Conservation (phyloP, 805 yeast genomes). For the Metschnikowia noctiluminum region DNA sequence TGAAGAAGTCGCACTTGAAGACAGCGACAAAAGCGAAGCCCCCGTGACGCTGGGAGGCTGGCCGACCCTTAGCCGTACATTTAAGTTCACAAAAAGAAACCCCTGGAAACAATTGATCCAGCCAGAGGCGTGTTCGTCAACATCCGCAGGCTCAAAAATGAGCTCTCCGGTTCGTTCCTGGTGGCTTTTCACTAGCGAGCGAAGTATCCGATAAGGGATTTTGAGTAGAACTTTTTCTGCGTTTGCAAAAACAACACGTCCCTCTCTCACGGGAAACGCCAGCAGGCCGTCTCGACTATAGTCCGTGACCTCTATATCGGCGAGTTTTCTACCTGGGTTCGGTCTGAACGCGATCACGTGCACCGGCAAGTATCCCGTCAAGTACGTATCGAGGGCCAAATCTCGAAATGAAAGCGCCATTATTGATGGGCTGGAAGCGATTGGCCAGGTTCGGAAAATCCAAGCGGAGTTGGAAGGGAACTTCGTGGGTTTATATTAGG, state of each 20-base stretch:
- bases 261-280: conserved; percentile 2
- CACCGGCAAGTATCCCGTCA: conserved; percentile 6
- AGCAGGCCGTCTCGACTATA: conserved; percentile 4
- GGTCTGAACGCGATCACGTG: conserved; percentile 16
- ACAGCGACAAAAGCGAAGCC: background rate
- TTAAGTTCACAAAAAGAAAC: conserved; percentile 9
- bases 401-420: conserved; percentile 12
- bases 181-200: conserved; percentile 7
- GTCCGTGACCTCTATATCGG: conserved; percentile 14
- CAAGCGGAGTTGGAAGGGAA: too few relatives aligned
- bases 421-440: background rate
- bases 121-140: background rate
- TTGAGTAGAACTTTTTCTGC: conserved; percentile 2
- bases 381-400: conserved; percentile 5
- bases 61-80: conserved; percentile 1
- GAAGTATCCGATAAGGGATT: conserved; percentile 1
- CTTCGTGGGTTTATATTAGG: too few relatives aligned
- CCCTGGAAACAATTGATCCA: conserved; percentile 11
- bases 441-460: too few relatives aligned
- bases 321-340: conserved; percentile 3
- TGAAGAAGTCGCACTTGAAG: background rate
- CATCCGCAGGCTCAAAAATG: conserved; percentile 10
- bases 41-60: background rate
- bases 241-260: conserved; percentile 2
- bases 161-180: background rate